These are phyloP conservation scores for Aspergillus cavernicola DNA, from an alignment of 495 filamentous ascomycete species.

Conservation along the genomic window DNA sequence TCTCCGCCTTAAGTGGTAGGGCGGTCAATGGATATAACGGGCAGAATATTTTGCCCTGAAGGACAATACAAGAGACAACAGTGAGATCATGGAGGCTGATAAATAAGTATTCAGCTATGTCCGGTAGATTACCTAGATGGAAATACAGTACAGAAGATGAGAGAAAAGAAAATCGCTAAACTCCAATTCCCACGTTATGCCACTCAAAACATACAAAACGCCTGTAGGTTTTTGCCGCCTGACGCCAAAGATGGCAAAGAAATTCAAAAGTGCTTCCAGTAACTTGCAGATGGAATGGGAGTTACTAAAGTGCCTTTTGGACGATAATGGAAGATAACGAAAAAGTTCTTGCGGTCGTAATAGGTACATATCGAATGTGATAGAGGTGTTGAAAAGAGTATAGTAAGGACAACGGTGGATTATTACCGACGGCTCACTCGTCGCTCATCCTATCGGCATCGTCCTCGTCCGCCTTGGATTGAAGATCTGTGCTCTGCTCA, in stretches of 20 bases:
- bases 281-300: not conserved
- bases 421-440: constrained; percentile 12
- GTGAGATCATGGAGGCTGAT: not conserved
- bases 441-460: constrained; percentile 26
- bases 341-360: no score
- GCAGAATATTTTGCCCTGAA: not conserved
- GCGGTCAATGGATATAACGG: not conserved
- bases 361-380: not conserved
- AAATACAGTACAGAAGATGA: not conserved
- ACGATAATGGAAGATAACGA: no score
- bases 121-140: not conserved
- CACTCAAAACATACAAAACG: constrained; percentile 4
- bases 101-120: not conserved
- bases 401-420: not conserved
- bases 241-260: constrained; percentile 2
- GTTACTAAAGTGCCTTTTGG: no score
- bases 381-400: not conserved
- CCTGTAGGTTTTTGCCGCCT: constrained; percentile 3
- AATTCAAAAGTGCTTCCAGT: not conserved
- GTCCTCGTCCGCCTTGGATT: constrained; percentile 4
- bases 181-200: constrained; percentile 4
- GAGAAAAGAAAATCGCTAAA: constrained; percentile 1
- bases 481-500: constrained; percentile 2
- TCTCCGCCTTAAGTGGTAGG: not conserved
- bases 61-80: no score